phyloP scores from a whole-genome alignment of 768 basidiomycete species.

The Coprinopsis cinerea region DNA sequence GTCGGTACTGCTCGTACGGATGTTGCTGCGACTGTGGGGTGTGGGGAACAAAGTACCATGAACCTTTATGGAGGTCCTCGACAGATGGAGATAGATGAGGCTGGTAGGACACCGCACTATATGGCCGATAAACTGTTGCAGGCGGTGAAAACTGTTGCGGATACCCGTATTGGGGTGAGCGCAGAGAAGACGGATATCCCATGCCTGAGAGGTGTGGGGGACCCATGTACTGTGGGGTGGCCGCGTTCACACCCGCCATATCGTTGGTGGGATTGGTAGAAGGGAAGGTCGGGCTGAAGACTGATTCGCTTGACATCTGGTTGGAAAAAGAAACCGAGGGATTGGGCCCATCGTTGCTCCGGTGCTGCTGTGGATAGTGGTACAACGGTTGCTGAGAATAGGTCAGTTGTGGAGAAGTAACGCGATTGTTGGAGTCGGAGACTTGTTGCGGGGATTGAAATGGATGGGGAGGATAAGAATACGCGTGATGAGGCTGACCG shows the following conservation, averaged over 20 bases:
- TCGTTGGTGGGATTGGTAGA: neutral
- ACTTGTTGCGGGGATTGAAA: neutral
- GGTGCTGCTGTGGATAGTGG: neutral
- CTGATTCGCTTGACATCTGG: neutral
- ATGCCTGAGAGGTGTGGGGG: constrained; percentile 14
- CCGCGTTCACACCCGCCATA: constrained; percentile 6
- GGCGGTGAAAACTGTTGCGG: constrained; percentile 28
- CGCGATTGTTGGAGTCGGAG: too few relatives aligned
- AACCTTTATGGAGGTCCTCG: constrained; percentile 29
- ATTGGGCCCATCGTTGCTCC: neutral
- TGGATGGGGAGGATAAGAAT: neutral
- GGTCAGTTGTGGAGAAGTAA: too few relatives aligned
- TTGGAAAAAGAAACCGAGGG: neutral
- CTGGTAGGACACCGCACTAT: constrained; percentile 9
- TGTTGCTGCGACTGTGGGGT: constrained; percentile 22
- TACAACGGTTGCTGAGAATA: neutral
- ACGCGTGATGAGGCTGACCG: neutral
- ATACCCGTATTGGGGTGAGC: constrained; percentile 32
- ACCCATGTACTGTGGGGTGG: constrained; percentile 13
- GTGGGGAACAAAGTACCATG: constrained; percentile 48
- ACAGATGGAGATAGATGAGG: constrained; percentile 19
- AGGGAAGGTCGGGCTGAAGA: neutral
- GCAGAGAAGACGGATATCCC: constrained; percentile 20
- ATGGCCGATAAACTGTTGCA: constrained; percentile 28
- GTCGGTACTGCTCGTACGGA: neutral